phyloP scores from a whole-genome alignment of 2,329 filamentous ascomycete species.

The Fonsecaea monophora region DNA sequence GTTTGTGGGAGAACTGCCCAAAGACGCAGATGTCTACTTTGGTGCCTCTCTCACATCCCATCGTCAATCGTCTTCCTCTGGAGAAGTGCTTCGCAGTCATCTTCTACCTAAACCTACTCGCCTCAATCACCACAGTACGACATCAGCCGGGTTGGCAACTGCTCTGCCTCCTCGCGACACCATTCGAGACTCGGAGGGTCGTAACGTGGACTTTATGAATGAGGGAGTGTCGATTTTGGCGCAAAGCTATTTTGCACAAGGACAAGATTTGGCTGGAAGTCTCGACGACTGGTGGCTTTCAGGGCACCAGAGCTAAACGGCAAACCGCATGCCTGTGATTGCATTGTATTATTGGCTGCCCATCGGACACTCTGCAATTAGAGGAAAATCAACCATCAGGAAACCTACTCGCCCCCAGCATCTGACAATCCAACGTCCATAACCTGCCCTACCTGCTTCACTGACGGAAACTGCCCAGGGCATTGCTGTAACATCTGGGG shows the following conservation, averaged over 20 bases:
- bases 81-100: constrained; percentile 53
- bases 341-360: background rate
- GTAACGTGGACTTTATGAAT: constrained; percentile 36
- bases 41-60: constrained; percentile 49
- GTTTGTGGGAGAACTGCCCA: constrained; percentile 48
- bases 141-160: constrained; percentile 8
- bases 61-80: constrained; percentile 37
- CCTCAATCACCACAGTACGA: constrained; percentile 42
- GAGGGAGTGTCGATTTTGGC: constrained; percentile 57
- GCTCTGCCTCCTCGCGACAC: background rate
- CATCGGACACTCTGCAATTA: background rate
- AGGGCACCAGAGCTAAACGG: constrained; percentile 14
- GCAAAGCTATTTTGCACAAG: constrained; percentile 57
- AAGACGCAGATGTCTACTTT: constrained; percentile 50
- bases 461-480: background rate
- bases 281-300: constrained; percentile 46
- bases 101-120: constrained; percentile 54
- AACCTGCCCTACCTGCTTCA: background rate
- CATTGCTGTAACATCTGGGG: background rate
- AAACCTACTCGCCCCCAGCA: background rate
- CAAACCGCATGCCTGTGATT: background rate
- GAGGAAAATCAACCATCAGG: background rate
- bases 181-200: background rate
- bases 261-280: constrained; percentile 51
- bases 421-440: background rate